Base-by-base conservation (phyloP, 2,329 filamentous ascomycete genomes). In the Rasamsonia emersonii region DNA sequence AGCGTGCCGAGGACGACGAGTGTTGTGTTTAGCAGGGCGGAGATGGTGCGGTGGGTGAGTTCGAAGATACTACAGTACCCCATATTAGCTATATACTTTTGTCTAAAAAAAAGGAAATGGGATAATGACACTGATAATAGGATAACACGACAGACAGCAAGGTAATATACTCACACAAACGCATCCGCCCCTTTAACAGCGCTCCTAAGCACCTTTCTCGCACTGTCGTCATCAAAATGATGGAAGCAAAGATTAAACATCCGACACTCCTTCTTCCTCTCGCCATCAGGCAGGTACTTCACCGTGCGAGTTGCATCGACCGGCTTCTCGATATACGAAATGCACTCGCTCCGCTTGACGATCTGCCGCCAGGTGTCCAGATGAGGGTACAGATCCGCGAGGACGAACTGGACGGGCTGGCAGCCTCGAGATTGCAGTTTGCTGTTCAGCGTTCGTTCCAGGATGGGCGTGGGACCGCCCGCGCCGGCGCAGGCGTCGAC, bases 401-500 rank as follows among this genome's bases (percentile, higher is more conserved):
- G 64, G 34, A 82, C 61, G 47, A 82, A 82, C 34, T 68, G 59
- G 20, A 71, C 70, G 1, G 61, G 43, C 13, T 36, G 27, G 6
- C 47, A 37, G 4, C 41, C 42, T 2, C 35, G 17, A 4, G 33
- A 20, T 24, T 38, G 38, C 4, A 58, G 44, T 14, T 54, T 47
- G 2, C 48, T 39, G 53, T 82, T 82, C 40, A 83, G 50, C 24
- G 68, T 59, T 8, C 59, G 62, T 53, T 81, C 78, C 30, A 83
- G 75, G 23, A 61, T 63, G 0, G 77, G 78, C 2, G 77, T 83
- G 1, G 79, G 79, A 0, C 82, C 82, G 24, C 82, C 82, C 9
- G 71, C 77, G 31, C 82, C 82, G 2, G 81, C 78, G 53, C 81
- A 85, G 56, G 86, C 83, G 59, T 88, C 82, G 39, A 86, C 70